Conservation (phyloP, 177 flowering plant genomes). For the Vitis hybrid region DNA sequence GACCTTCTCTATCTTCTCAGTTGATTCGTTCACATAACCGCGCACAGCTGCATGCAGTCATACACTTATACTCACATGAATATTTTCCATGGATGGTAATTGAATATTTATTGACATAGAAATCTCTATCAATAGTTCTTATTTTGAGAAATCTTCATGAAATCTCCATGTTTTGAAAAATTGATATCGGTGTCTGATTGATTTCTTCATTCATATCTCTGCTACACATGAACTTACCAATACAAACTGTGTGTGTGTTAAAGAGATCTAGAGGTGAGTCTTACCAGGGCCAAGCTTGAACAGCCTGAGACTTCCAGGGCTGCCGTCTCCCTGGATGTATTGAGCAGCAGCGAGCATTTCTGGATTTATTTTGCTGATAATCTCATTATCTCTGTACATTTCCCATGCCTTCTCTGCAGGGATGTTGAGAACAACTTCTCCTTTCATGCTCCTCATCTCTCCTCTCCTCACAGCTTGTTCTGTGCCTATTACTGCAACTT, state of each 20-base stretch:
- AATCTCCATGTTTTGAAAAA: too few relatives aligned
- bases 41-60: slow-evolving; percentile 31
- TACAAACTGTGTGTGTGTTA: background rate
- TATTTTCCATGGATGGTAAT: too few relatives aligned
- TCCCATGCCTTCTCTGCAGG: slow-evolving; percentile 60
- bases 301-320: slow-evolving; percentile 56
- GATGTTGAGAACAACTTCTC: slow-evolving; percentile 52
- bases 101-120: too few relatives aligned
- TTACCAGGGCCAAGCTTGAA: slow-evolving; percentile 63
- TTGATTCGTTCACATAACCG: slow-evolving; percentile 49
- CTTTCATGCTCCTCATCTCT: slow-evolving; percentile 44
- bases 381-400: slow-evolving; percentile 51
- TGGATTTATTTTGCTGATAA: slow-evolving; percentile 48
- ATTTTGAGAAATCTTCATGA: too few relatives aligned
- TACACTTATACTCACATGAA: background rate
- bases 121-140: too few relatives aligned
- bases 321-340: slow-evolving; percentile 53
- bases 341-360: slow-evolving; percentile 51
- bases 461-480: slow-evolving; percentile 4
- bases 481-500: background rate
- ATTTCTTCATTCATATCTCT: too few relatives aligned
- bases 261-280: background rate
- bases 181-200: too few relatives aligned
- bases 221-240: too few relatives aligned
- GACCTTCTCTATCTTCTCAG: slow-evolving; percentile 51